Percentiles rank a stretch among this genome's conserved stretches.
Conservation (phyloP, 2,329 filamentous ascomycete genomes). For the Ophiostoma perfectum region DNA sequence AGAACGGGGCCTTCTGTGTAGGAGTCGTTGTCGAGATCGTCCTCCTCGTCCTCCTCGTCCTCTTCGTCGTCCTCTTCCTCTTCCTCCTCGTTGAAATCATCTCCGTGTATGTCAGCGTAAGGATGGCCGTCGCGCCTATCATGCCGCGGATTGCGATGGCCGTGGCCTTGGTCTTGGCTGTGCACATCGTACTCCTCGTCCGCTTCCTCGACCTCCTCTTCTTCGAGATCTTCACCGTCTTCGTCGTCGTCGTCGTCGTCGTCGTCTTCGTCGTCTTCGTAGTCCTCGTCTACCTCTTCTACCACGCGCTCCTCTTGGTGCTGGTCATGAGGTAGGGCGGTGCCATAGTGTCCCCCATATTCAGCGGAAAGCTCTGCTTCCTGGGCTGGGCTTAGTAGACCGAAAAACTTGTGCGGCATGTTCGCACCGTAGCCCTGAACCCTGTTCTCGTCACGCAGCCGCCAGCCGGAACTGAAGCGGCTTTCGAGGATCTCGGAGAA, state of each 20-base stretch:
- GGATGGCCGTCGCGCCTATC: constrained; percentile 35
- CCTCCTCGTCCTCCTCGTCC: constrained; percentile 34
- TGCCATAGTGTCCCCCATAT: neutral
- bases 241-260: constrained; percentile 22
- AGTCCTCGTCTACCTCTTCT: constrained; percentile 27
- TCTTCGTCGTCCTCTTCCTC: constrained; percentile 22
- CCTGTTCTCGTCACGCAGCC: constrained; percentile 38
- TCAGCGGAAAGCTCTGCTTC: constrained; percentile 24
- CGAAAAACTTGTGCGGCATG: constrained; percentile 34
- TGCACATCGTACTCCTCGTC: constrained; percentile 28
- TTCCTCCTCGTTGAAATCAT: constrained; percentile 35
- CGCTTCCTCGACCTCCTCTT: constrained; percentile 27
- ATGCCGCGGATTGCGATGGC: neutral
- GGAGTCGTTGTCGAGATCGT: constrained; percentile 66
- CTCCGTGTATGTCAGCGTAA: constrained; percentile 37
- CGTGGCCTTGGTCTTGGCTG: constrained; percentile 26
- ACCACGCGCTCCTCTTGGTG: constrained; percentile 34
- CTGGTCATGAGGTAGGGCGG: constrained; percentile 6
- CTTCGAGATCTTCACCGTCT: constrained; percentile 25
- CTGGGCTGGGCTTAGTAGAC: constrained; percentile 33
- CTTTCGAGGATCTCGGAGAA: constrained; percentile 56
- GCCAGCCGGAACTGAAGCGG: constrained; percentile 46
- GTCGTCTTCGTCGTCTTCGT: constrained; percentile 31
- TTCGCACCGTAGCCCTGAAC: constrained; percentile 23
- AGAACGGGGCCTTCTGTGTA: constrained; percentile 72